phyloP scores from a whole-genome alignment of 108 stramenopile species.

The Conticribra weissflogii region DNA sequence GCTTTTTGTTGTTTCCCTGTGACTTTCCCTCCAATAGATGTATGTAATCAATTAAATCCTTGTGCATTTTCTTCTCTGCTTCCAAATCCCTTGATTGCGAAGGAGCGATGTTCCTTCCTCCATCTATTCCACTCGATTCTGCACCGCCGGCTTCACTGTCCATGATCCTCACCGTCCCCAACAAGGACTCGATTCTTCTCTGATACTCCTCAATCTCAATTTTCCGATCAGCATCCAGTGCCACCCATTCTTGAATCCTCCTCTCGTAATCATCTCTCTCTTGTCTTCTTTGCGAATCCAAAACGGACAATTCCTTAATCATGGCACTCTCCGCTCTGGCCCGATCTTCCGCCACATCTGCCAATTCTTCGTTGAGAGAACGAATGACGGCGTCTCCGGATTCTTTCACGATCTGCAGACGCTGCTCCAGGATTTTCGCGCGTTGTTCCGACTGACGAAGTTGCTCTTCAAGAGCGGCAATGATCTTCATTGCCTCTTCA shows the following conservation, averaged over 20 bases:
- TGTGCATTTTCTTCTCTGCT: conserved; percentile 35
- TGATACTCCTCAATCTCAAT: conserved; percentile 48
- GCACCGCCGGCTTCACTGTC: conserved; percentile 8
- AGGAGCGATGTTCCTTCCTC: conserved; percentile 4
- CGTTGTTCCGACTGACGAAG: conserved; percentile 37
- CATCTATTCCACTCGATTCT: not conserved
- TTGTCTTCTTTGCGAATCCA: conserved; percentile 53
- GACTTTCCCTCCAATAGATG: conserved; percentile 21
- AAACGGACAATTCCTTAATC: conserved; percentile 62
- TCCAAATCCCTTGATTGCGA: conserved; percentile 32
- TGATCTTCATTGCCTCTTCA: conserved; percentile 20
- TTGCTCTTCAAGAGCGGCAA: conserved; percentile 43
- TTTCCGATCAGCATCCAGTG: conserved; percentile 37
- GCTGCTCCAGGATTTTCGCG: conserved; percentile 53
- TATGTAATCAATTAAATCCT: conserved; percentile 40
- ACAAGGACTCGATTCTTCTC: conserved; percentile 39
- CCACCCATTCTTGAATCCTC: conserved; percentile 50
- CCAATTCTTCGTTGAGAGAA: conserved; percentile 77
- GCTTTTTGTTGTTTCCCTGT: conserved; percentile 10
- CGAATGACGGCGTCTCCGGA: conserved; percentile 67
- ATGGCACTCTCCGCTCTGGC: conserved; percentile 62
- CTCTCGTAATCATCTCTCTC: conserved; percentile 44
- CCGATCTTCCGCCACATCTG: conserved; percentile 69
- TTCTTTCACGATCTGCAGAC: conserved; percentile 67
- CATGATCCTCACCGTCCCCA: conserved; percentile 35